phyloP scores from a whole-genome alignment of 805 yeast species.

The Metschnikowia similis region DNA sequence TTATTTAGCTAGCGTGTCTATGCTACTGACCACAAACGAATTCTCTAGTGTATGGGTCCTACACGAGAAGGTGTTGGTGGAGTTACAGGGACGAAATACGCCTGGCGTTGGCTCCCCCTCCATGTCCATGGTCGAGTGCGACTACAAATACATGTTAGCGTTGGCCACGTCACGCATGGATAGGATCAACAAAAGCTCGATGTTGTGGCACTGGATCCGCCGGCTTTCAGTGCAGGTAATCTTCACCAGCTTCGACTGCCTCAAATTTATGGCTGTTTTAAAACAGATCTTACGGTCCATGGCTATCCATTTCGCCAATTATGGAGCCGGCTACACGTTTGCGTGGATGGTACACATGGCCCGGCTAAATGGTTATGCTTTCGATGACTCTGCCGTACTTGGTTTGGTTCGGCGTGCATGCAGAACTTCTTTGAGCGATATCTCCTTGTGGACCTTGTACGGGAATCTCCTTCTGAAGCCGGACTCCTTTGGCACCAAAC shows the following conservation, averaged over 20 bases:
- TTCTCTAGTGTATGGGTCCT: conserved; percentile 27
- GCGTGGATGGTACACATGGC: conserved; percentile 23
- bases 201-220: conserved; percentile 32
- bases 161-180: conserved; percentile 28
- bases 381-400: conserved; percentile 7
- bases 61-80: conserved; percentile 24
- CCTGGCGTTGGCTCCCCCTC: conserved; percentile 1
- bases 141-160: conserved; percentile 22
- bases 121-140: conserved; percentile 3
- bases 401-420: conserved; percentile 7
- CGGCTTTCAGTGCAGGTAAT: conserved; percentile 13
- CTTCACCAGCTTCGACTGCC: conserved; percentile 2
- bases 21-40: conserved; percentile 37
- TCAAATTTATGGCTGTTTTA: conserved; percentile 6
- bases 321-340: conserved; percentile 33
- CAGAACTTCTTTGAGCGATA: conserved; percentile 14
- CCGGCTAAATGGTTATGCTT: conserved; percentile 5
- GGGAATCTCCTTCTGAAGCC: conserved; percentile 3
- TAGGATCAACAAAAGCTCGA: conserved; percentile 38
- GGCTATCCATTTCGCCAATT: conserved; percentile 35
- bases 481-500: not conserved
- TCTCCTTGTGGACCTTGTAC: conserved; percentile 18
- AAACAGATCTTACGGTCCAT: conserved; percentile 25
- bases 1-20: conserved; percentile 32
- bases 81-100: conserved; percentile 3